phyloP scores from a whole-genome alignment of 495 filamentous ascomycete genomes.

The Xylaria grammica region DNA sequence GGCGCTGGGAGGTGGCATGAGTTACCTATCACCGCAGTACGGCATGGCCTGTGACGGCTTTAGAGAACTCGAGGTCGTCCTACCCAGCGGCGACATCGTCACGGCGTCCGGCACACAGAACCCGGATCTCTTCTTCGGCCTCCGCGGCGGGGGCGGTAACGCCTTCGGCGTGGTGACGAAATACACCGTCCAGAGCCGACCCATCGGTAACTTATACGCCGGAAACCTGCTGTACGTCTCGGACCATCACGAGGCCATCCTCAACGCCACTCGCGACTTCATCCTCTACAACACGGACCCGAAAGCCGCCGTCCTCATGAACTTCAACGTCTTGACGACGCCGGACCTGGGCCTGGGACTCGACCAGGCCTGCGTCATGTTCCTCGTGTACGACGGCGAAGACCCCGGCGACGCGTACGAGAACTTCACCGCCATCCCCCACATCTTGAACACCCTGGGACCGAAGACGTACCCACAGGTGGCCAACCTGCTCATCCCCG shows the following conservation, averaged over 20 bases:
- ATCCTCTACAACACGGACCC: constrained; percentile 42
- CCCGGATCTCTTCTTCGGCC: constrained; percentile 23
- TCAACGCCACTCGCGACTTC: constrained; percentile 38
- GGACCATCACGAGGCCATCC: constrained; percentile 33
- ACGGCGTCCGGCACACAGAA: constrained; percentile 23
- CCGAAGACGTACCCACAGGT: constrained; percentile 40
- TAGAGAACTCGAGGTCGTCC: constrained; percentile 23
- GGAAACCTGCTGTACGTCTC: constrained; percentile 41
- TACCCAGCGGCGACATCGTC: constrained; percentile 25
- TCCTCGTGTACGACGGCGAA: constrained; percentile 45
- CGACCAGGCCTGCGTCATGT: constrained; percentile 42
- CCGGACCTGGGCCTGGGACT: constrained; percentile 27
- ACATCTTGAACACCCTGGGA: constrained; percentile 32
- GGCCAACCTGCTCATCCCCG: constrained; percentile 40
- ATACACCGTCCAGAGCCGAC: constrained; percentile 40
- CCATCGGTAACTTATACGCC: constrained; percentile 37
- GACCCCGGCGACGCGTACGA: constrained; percentile 38
- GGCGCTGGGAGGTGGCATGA: constrained; percentile 43
- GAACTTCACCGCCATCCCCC: constrained; percentile 40
- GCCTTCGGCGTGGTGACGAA: constrained; percentile 55
- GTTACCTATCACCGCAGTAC: constrained; percentile 46
- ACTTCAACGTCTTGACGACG: constrained; percentile 35
- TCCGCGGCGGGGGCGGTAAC: constrained; percentile 49
- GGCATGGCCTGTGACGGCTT: constrained; percentile 43
- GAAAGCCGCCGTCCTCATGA: constrained; percentile 42